Evolutionary conservation across 805 yeast species (phyloP), one percentile per base, ranked within the genome.

Genomic region (Wickerhamomyces canadensis): DNA sequence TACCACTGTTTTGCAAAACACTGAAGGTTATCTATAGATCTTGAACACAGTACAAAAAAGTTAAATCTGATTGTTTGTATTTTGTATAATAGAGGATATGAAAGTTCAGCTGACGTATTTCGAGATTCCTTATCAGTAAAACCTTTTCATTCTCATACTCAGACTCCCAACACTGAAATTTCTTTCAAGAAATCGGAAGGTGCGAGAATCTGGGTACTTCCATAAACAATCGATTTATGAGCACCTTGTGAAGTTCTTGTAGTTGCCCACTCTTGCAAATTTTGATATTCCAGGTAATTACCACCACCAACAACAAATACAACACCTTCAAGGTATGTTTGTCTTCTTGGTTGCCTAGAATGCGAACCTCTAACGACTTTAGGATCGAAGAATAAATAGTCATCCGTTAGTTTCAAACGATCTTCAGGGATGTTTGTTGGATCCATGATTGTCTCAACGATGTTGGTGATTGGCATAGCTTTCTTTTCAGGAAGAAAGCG

Each of bases 281-380:
- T 91, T 42, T 89, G 94, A 57, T 91, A 93, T 64, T 93, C 99
- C 44, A 85, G 65, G 57, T 88, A 93, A 60, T 86, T 89, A 33
- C 98, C 98, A 25, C 98, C 98, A 19, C 98, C 99, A 38, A 93
- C 89, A 36, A 89, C 86, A 59, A 93, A 93, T 16, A 93, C 95
- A 34, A 86, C 65, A 2, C 94, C 78, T 48, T 87, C 93, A 41
- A 78, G 78, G 58, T 85, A 87, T 10, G 80, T 67, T 48, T 81
- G 84, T 54, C 95, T 77, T 58, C 78, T 83, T 27, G 97, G 97
- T 26, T 89, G 91, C 50, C 83, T 79, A 4, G 95, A 79, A 51
- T 83, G 89, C 6, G 94, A 82, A 4, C 98, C 98, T 47, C 98
- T 74, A 3, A 86, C 80, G 33, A 74, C 64, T 49, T 77, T 80